Conservation (phyloP, 2,329 filamentous ascomycete species). For the Dactylellina haptotyla region DNA sequence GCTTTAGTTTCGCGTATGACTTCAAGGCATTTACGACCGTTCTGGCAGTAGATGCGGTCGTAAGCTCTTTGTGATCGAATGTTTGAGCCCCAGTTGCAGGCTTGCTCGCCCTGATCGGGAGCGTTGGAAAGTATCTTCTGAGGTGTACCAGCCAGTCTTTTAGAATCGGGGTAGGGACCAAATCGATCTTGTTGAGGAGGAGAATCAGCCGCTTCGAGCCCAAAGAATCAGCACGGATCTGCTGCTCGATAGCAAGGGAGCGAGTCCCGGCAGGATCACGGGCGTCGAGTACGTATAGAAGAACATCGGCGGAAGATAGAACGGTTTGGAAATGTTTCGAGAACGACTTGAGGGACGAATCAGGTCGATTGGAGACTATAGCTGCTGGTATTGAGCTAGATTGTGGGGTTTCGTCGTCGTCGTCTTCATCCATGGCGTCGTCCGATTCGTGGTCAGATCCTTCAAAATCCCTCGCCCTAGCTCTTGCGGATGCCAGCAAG, state of each 20-base stretch:
- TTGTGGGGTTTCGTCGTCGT: slow-evolving; percentile 57
- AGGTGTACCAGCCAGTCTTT: slow-evolving; percentile 86
- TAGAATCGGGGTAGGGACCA: slow-evolving; percentile 82
- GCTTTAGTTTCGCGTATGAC: slow-evolving; percentile 81
- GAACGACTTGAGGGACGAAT: slow-evolving; percentile 83
- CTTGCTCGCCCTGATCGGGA: slow-evolving; percentile 85
- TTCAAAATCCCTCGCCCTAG: slow-evolving; percentile 79
- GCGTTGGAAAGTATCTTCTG: slow-evolving; percentile 87
- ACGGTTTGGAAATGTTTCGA: slow-evolving; percentile 97
- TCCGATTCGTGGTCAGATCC: slow-evolving; percentile 70
- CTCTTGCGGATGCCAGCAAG: slow-evolving; percentile 83
- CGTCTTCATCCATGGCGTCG: slow-evolving; percentile 67
- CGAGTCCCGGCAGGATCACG: slow-evolving; percentile 90
- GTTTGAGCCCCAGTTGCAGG: slow-evolving; percentile 85
- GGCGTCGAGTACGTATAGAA: slow-evolving; percentile 92
- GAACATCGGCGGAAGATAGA: slow-evolving; percentile 85
- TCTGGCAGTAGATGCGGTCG: slow-evolving; percentile 83
- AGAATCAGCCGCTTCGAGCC: slow-evolving; percentile 89
- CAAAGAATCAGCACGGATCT: slow-evolving; percentile 85
- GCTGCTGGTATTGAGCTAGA: slow-evolving; percentile 34
- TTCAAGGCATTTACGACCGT: slow-evolving; percentile 90
- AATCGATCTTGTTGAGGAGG: slow-evolving; percentile 93
- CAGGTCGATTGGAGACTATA: slow-evolving; percentile 61
- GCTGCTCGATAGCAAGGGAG: slow-evolving; percentile 88
- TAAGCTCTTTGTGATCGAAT: slow-evolving; percentile 91